These are phyloP conservation scores for Claviceps humidiphila DNA, from an alignment of 2,329 filamentous ascomycete species.

Conservation along the genomic window DNA sequence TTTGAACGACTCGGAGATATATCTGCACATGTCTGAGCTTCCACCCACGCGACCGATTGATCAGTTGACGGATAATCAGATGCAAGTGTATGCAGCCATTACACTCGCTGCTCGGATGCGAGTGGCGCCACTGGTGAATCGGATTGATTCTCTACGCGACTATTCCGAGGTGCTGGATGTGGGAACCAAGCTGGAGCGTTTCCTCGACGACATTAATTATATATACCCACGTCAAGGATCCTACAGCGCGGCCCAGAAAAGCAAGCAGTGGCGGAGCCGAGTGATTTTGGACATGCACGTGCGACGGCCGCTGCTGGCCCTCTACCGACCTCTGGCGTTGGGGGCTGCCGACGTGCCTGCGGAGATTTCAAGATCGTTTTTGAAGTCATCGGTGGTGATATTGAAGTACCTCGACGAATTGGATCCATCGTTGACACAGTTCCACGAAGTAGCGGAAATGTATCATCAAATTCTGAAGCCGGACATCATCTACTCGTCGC, in stretches of 20 bases:
- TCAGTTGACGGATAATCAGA: conserved; percentile 37
- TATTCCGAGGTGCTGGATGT: conserved; percentile 40
- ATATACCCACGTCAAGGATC: conserved; percentile 34
- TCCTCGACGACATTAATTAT: conserved; percentile 40
- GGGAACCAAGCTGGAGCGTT: conserved; percentile 38
- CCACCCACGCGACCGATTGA: conserved; percentile 37
- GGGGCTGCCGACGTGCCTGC: conserved; percentile 35
- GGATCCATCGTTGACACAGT: conserved; percentile 32
- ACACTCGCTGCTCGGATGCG: conserved; percentile 36
- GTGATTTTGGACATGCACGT: conserved; percentile 42
- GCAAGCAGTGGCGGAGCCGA: conserved; percentile 37
- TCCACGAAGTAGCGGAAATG: conserved; percentile 35
- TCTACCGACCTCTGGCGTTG: conserved; percentile 42
- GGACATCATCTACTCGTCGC: conserved; percentile 41
- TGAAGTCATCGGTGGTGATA: conserved; percentile 42
- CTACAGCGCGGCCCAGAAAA: conserved; percentile 29
- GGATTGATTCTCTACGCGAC: conserved; percentile 38
- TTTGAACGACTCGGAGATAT: conserved; percentile 37
- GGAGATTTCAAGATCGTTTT: conserved; percentile 38
- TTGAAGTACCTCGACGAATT: conserved; percentile 41
- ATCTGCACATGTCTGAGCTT: conserved; percentile 32
- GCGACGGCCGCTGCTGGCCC: conserved; percentile 35
- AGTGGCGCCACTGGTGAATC: conserved; percentile 36
- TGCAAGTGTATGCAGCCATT: conserved; percentile 40
- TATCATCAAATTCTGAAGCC: conserved; percentile 39